A percentile compares a stretch with the other conserved stretches of the same genome.
Evolutionary conservation across 108 stramenopile genomes (phyloP).

Genomic region (Cyclotella distinguenda): DNA sequence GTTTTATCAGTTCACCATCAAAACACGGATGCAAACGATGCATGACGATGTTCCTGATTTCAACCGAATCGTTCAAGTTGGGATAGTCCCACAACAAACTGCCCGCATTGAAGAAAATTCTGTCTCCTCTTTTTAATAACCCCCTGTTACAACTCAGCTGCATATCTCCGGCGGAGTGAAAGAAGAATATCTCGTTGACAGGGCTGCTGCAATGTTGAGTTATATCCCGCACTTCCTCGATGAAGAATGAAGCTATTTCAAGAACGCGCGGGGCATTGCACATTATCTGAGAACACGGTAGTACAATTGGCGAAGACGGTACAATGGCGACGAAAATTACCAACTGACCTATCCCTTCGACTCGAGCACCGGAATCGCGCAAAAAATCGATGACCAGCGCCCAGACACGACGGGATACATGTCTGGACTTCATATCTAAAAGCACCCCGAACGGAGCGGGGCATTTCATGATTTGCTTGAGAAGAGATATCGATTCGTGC

Average conservation of each 20-base stretch:
- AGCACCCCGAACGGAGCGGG: slow-evolving; percentile 69
- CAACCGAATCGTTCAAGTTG: slow-evolving; percentile 33
- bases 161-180: slow-evolving; percentile 82
- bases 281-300: neutral
- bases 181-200: slow-evolving; percentile 73
- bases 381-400: slow-evolving; percentile 66
- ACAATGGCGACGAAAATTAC: neutral
- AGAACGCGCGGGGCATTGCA: neutral
- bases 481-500: slow-evolving; percentile 51
- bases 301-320: neutral
- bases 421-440: slow-evolving; percentile 83
- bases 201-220: slow-evolving; percentile 47
- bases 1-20: slow-evolving; percentile 56
- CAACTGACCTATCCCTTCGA: slow-evolving; percentile 52
- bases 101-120: slow-evolving; percentile 87
- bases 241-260: slow-evolving; percentile 65
- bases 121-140: slow-evolving; percentile 60
- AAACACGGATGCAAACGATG: slow-evolving; percentile 54
- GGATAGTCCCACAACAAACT: slow-evolving; percentile 67
- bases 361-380: slow-evolving; percentile 62
- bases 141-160: slow-evolving; percentile 77
- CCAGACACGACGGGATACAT: slow-evolving; percentile 76
- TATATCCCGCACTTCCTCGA: slow-evolving; percentile 76
- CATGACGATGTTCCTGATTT: slow-evolving; percentile 39
- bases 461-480: slow-evolving; percentile 56